phyloP scores from a whole-genome alignment of 2,329 filamentous ascomycete genomes.

The Cordyceps farinosa region DNA sequence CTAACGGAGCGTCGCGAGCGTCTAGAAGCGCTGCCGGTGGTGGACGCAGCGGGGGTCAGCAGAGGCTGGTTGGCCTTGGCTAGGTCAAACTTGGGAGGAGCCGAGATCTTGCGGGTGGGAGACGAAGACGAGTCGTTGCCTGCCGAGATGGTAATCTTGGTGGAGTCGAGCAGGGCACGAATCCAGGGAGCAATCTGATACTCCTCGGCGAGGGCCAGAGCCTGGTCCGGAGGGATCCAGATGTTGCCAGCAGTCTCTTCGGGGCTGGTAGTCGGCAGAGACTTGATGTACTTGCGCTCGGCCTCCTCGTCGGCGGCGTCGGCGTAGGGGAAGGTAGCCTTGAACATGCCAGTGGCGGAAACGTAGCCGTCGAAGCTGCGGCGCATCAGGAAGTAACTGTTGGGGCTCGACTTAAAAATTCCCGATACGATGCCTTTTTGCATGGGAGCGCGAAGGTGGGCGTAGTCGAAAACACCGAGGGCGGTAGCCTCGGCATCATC shows the following conservation, averaged over 20 bases:
- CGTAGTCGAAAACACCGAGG: slow-evolving; percentile 88
- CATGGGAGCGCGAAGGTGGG: slow-evolving; percentile 86
- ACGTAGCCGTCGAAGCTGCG: slow-evolving; percentile 81
- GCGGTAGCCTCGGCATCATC: slow-evolving; percentile 70
- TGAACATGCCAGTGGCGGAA: slow-evolving; percentile 89
- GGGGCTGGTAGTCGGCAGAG: slow-evolving; percentile 71
- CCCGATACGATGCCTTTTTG: slow-evolving; percentile 89
- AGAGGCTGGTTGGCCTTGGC: slow-evolving; percentile 42
- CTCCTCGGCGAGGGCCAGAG: slow-evolving; percentile 78
- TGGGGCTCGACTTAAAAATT: slow-evolving; percentile 85
- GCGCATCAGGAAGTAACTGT: slow-evolving; percentile 96
- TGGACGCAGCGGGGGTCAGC: slow-evolving; percentile 45
- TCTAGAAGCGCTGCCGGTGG: slow-evolving; percentile 39
- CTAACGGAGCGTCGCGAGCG: slow-evolving; percentile 57
- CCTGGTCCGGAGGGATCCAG: slow-evolving; percentile 84
- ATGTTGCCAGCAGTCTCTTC: slow-evolving; percentile 96
- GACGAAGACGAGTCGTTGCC: slow-evolving; percentile 47
- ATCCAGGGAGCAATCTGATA: slow-evolving; percentile 88
- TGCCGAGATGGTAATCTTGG: slow-evolving; percentile 59
- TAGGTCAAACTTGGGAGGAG: slow-evolving; percentile 75
- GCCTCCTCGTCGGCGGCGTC: slow-evolving; percentile 67
- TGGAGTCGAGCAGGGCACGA: slow-evolving; percentile 83
- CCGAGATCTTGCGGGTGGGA: slow-evolving; percentile 65
- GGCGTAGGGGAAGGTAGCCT: slow-evolving; percentile 80
- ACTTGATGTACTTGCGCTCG: slow-evolving; percentile 83